Evolutionary conservation across 2,329 filamentous ascomycete species (phyloP).

Genomic region (Exophiala dermatitidis): DNA sequence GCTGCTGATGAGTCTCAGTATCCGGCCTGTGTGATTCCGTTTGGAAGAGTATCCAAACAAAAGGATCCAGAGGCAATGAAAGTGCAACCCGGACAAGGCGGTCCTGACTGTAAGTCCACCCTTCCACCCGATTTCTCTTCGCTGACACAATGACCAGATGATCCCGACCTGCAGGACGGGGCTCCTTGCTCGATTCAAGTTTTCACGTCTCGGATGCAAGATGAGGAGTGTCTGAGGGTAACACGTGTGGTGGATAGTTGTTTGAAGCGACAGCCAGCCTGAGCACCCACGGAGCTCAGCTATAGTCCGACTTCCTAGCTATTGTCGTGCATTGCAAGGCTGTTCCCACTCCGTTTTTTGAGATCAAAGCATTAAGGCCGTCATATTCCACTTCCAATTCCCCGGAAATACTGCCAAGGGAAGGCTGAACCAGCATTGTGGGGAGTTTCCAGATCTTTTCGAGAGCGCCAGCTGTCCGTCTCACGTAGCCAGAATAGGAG

Average conservation of each 20-base stretch:
- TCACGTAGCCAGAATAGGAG: constrained; percentile 20
- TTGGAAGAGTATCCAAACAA: constrained; percentile 17
- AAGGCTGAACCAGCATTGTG: background rate
- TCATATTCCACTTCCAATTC: constrained; percentile 8
- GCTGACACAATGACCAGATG: constrained; percentile 14
- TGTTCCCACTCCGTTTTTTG: constrained; percentile 11
- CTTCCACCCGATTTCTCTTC: background rate
- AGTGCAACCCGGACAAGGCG: constrained; percentile 13
- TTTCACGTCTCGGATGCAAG: constrained; percentile 29
- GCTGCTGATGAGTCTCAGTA: constrained; percentile 12
- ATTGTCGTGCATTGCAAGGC: background rate
- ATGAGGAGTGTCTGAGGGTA: constrained; percentile 30
- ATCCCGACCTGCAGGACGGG: constrained; percentile 28
- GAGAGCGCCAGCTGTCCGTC: constrained; percentile 11
- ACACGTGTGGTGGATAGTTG: constrained; percentile 28
- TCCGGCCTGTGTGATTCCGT: constrained; percentile 21
- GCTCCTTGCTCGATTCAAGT: constrained; percentile 30
- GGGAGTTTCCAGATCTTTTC: constrained; percentile 18
- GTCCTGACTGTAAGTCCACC: constrained; percentile 24
- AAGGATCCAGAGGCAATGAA: constrained; percentile 11
- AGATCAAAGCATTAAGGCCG: constrained; percentile 17
- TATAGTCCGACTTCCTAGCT: background rate
- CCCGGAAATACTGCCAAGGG: background rate
- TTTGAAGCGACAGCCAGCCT: constrained; percentile 16
- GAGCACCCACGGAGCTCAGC: background rate